Evolutionary conservation across 2,329 filamentous ascomycete species (phyloP).

Genomic region (Dryadomyces quercivorus): DNA sequence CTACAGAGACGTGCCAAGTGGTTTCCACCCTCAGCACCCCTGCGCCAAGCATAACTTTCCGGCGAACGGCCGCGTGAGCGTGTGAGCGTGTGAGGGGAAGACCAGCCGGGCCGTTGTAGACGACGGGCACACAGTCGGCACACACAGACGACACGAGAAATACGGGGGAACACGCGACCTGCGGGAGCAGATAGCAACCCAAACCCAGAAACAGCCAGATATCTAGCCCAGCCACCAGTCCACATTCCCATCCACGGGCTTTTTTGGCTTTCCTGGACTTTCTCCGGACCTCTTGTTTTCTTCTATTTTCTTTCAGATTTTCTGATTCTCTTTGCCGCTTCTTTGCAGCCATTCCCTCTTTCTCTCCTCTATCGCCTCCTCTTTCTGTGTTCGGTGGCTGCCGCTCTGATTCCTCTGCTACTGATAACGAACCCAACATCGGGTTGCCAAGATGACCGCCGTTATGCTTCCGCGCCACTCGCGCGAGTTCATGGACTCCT

Average conservation of each 20-base stretch:
- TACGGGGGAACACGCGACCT: neutral
- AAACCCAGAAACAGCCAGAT: neutral
- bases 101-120: neutral
- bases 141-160: neutral
- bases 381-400: too few relatives aligned
- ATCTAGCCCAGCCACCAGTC: neutral
- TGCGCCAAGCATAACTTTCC: too few relatives aligned
- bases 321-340: neutral
- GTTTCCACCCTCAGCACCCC: neutral
- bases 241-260: neutral
- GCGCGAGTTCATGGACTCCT: constrained; percentile 9
- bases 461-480: constrained; percentile 6
- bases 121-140: too few relatives aligned
- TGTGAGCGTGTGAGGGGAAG: neutral
- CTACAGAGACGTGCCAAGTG: neutral
- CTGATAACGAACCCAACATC: neutral
- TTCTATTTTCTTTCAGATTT: too few relatives aligned
- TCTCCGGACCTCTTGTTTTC: neutral
- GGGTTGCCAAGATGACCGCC: neutral
- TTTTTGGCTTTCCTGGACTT: neutral
- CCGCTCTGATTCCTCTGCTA: neutral
- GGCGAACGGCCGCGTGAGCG: too few relatives aligned
- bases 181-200: neutral
- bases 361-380: too few relatives aligned
- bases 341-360: too few relatives aligned